Evolutionary conservation across 805 yeast genomes (phyloP), one percentile per base, ranked within the genome.

Genomic region (Barnettozyma populi): DNA sequence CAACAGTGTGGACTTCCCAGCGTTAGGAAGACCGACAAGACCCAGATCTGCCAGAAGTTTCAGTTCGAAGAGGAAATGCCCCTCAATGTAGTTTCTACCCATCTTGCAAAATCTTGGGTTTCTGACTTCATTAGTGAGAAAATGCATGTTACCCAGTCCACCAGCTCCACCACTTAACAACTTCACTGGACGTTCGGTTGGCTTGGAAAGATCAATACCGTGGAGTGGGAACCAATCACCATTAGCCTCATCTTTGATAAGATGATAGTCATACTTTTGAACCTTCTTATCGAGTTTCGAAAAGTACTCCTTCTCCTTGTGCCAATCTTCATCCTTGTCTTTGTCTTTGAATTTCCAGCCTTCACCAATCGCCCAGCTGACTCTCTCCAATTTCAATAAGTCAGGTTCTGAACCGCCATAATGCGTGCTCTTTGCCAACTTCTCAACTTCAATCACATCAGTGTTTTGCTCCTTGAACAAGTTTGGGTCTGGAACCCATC

Each of bases 111-210:
- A 94, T 47, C 95, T 71, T 13, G 99, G 99, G 58, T 90, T 92
- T 51, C 97, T 78, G 49, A 94, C 81, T 44, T 80, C 79, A 41
- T 84, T 74, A 1, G 97, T 89, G 43, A 87, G 71, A 61, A 94
- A 94, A 64, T 92, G 96, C 94, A 89, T 89, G 65, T 94, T 94
- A 1, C 99, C 99, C 70, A 92, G 73, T 0, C 99, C 99, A 19
- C 98, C 98, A 52, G 74, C 73, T 9, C 99, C 99, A 38, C 99
- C 99, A 56, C 76, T 77, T 41, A 90, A 59, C 18, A 94, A 57
- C 44, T 86, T 67, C 4, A 84, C 64, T 1, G 98, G 97, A 40
- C 74, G 76, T 2, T 75, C 75, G 0, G 88, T 73, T 16, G 82
- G 79, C 52, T 72, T 64, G 49, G 74, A 67, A 41, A 88, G 67